Conservation (phyloP, 768 basidiomycete species). For the Lyophyllum shimeji region DNA sequence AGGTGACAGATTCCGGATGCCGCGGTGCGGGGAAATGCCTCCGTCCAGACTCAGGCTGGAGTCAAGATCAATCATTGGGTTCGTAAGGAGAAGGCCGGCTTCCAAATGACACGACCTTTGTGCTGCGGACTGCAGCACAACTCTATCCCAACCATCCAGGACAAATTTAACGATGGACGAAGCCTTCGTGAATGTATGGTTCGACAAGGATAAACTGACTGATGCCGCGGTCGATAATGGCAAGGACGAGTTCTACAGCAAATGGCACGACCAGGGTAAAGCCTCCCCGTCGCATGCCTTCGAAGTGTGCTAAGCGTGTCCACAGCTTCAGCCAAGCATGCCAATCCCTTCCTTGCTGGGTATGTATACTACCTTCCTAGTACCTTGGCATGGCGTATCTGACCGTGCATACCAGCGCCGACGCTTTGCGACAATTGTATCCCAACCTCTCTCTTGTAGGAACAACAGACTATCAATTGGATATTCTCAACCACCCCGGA, state of each 20-base stretch:
- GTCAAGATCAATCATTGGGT: background rate
- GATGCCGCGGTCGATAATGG: slow-evolving; percentile 15
- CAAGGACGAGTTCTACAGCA: slow-evolving; percentile 42
- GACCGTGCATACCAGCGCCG: slow-evolving; percentile 28
- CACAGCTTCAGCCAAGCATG: slow-evolving; percentile 54
- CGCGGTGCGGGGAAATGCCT: background rate
- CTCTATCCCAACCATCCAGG: background rate
- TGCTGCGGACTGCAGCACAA: background rate
- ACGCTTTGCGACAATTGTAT: slow-evolving; percentile 56
- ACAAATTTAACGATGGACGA: slow-evolving; percentile 14
- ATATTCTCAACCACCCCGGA: slow-evolving; percentile 52
- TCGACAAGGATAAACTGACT: slow-evolving; percentile 12
- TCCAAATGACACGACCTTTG: background rate
- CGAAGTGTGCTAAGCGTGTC: background rate
- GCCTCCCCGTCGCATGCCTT: background rate
- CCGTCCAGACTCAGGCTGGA: background rate
- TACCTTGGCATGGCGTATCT: background rate
- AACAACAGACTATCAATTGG: slow-evolving; percentile 44
- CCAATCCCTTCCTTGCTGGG: slow-evolving; percentile 45
- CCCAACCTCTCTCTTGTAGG: slow-evolving; percentile 61
- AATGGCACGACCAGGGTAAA: slow-evolving; percentile 55
- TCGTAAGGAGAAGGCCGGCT: background rate
- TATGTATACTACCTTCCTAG: slow-evolving; percentile 23
- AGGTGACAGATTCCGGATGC: background rate
- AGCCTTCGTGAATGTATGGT: slow-evolving; percentile 17